A percentile compares a stretch with the other conserved stretches of the same genome.
These are phyloP conservation scores for Aureobasidium sp. DNA, from an alignment of 2,329 filamentous ascomycete genomes.

Conservation along the genomic window DNA sequence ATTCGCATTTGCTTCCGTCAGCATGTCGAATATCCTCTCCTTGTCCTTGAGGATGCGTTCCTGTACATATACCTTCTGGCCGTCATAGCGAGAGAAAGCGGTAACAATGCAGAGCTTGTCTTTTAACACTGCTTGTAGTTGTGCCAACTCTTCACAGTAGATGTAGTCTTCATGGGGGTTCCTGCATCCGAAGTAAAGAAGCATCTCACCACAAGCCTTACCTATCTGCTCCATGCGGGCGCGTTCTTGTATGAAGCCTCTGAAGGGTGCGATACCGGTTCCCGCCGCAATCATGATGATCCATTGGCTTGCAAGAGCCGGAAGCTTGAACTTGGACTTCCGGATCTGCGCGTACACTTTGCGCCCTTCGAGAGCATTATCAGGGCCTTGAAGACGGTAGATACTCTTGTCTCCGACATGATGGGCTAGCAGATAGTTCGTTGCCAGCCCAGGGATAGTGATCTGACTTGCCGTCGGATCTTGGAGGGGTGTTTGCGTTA, in stretches of 20 bases:
- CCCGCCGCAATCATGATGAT: constrained; percentile 58
- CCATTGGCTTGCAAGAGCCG: not conserved
- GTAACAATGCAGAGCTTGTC: constrained; percentile 7
- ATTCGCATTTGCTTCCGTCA: not conserved
- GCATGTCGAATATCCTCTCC: not conserved
- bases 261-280: constrained; percentile 57
- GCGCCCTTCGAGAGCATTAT: not conserved
- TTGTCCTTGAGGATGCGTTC: not conserved
- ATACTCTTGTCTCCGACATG: not conserved
- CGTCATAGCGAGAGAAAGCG: constrained; percentile 27
- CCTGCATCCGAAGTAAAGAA: not conserved
- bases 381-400: not conserved
- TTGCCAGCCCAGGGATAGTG: constrained; percentile 28
- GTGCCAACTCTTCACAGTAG: not conserved
- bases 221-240: constrained; percentile 27
- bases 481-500: not conserved
- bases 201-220: not conserved
- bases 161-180: not conserved
- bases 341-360: not conserved
- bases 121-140: not conserved
- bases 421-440: constrained; percentile 40
- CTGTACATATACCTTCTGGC: not conserved
- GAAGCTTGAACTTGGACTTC: constrained; percentile 3
- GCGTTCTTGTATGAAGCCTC: constrained; percentile 48
- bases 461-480: not conserved